These are phyloP conservation scores for Suillus spraguei DNA, from an alignment of 768 basidiomycete genomes.

Conservation along the genomic window DNA sequence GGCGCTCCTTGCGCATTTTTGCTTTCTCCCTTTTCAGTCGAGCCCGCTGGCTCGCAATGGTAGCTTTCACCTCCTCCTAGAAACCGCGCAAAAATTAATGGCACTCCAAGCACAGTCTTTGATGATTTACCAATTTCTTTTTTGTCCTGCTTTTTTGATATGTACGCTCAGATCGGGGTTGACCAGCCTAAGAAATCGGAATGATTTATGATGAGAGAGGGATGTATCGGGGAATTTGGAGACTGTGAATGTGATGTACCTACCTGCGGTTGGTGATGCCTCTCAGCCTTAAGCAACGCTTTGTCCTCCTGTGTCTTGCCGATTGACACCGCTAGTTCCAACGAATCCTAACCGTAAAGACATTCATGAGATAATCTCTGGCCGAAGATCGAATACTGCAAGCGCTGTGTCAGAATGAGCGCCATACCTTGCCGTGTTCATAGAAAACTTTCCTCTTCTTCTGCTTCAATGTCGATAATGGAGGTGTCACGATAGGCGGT, in stretches of 20 bases:
- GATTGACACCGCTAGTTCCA: slow-evolving; percentile 50
- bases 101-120: slow-evolving; percentile 14
- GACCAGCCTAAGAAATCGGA: slow-evolving; percentile 25
- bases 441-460: slow-evolving; percentile 32
- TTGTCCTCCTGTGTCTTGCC: slow-evolving; percentile 49
- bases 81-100: slow-evolving; percentile 18
- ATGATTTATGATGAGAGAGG: slow-evolving; percentile 20
- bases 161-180: slow-evolving; percentile 30
- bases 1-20: slow-evolving; percentile 31
- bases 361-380: slow-evolving; percentile 22
- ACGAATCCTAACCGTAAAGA: slow-evolving; percentile 41
- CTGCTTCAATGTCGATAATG: slow-evolving; percentile 26
- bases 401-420: slow-evolving; percentile 15
- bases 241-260: slow-evolving; percentile 15
- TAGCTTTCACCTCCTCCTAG: slow-evolving; percentile 46
- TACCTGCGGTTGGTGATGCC: slow-evolving; percentile 44
- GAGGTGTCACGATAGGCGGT: slow-evolving; percentile 21
- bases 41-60: slow-evolving; percentile 39
- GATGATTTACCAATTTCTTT: slow-evolving; percentile 41
- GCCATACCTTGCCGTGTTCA: slow-evolving; percentile 36
- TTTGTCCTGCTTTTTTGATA: slow-evolving; percentile 33
- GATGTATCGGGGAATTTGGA: slow-evolving; percentile 21
- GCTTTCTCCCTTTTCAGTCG: slow-evolving; percentile 43
- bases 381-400: slow-evolving; percentile 16
- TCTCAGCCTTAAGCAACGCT: slow-evolving; percentile 40